Base-by-base conservation (phyloP, 2,329 filamentous ascomycete genomes). In the Cytospora leucostoma region DNA sequence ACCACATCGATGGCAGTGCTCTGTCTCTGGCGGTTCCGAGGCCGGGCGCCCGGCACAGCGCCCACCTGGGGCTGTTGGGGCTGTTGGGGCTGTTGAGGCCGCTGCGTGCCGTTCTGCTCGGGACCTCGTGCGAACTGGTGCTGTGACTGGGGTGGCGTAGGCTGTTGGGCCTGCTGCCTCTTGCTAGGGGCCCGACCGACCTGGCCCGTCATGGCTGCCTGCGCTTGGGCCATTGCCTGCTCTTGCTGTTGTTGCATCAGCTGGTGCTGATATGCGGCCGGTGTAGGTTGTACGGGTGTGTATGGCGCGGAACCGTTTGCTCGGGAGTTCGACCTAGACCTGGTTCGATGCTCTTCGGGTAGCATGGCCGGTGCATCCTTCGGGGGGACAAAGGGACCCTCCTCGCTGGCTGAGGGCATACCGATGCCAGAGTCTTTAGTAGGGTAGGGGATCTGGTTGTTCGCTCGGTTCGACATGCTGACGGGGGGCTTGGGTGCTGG, bases 401-500 rank as follows among this genome's bases (percentile, higher is more conserved):
- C 76, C 59, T 91, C 88, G 64, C 88, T 87, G 56, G 78, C 76
- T 51, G 82, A 78, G 67, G 85, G 83, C 77, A 89, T 84, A 68
- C 82, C 84, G 70, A 88, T 87, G 47, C 82, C 86, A 32, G 86
- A 88, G 71, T 89, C 86, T 72, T 84, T 90, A 62, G 79, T 79
- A 52, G 76, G 74, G 71, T 85, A 85, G 21, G 84, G 82, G 27
- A 82, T 78, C 33, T 84, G 80, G 83, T 44, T 83, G 82, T 57
- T 66, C 40, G 82, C 76, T 71, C 87, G 81, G 55, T 82, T 79
- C 40, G 85, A 83, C 68, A 86, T 77, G 70, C 81, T 82, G 72
- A 83, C 84, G 56, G 94, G 95, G n/a, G 94, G 91, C 75, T 91
- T 91, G 58, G 93, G 95, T 53, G 94, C 93, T 61, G 92, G 91